A percentile compares a stretch with the other conserved stretches of the same genome.
Conservation (phyloP, 2,329 filamentous ascomycete species). For the Pezizomycotina sp. region DNA sequence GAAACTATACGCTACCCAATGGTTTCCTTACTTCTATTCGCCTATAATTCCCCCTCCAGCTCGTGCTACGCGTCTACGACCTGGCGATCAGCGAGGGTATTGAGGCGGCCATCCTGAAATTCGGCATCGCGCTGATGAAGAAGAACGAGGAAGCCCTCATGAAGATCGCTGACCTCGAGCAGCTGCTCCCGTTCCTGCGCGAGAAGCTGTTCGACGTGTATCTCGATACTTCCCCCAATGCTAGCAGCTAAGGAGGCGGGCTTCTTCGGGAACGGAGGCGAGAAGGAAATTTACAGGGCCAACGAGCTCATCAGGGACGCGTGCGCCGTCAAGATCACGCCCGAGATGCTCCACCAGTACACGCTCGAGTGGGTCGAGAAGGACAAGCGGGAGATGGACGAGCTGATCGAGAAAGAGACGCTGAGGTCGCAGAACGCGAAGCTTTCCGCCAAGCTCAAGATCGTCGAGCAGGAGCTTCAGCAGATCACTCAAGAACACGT, state of each 20-base stretch:
- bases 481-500: conserved; percentile 82
- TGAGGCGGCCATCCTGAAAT: conserved; percentile 73
- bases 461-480: conserved; percentile 74
- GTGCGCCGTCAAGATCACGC: conserved; percentile 69
- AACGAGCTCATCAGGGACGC: conserved; percentile 88
- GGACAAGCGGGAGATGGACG: conserved; percentile 61
- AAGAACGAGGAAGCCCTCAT: conserved; percentile 70
- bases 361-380: conserved; percentile 84
- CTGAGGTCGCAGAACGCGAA: conserved; percentile 50
- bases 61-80: conserved; percentile 93
- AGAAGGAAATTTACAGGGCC: conserved; percentile 90
- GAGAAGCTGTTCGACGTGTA: conserved; percentile 93
- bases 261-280: conserved; percentile 88
- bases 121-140: conserved; percentile 89
- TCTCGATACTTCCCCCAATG: conserved; percentile 81
- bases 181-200: conserved; percentile 77
- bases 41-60: conserved; percentile 88
- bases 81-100: conserved; percentile 85
- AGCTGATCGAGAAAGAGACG: conserved; percentile 62
- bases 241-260: conserved; percentile 88
- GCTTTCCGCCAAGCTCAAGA: conserved; percentile 60
- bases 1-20: conserved; percentile 92
- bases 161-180: conserved; percentile 76
- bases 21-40: conserved; percentile 98
- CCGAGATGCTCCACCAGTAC: conserved; percentile 66